Conservation (phyloP, 805 yeast species). For the Pachysolen tannophilus region DNA sequence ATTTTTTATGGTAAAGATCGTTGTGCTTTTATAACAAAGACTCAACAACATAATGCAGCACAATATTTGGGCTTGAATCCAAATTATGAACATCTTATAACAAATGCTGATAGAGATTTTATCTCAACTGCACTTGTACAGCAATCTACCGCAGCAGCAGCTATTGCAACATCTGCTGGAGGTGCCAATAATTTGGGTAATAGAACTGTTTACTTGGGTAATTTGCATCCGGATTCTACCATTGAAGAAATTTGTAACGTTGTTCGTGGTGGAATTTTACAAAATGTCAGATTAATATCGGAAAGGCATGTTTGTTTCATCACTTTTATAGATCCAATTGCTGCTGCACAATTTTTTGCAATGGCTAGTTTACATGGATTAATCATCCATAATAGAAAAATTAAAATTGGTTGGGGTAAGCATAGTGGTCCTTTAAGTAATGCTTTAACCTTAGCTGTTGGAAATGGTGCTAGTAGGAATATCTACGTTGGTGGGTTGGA, state of each 20-base stretch:
- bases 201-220: conserved; percentile 87
- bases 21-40: conserved; percentile 88
- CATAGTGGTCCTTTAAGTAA: conserved; percentile 89
- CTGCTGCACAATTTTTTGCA: conserved; percentile 96
- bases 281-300: conserved; percentile 67
- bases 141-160: conserved; percentile 97
- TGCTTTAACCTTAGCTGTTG: conserved; percentile 80
- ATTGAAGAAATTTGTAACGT: conserved; percentile 94
- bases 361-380: conserved; percentile 87
- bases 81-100: conserved; percentile 73
- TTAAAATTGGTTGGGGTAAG: conserved; percentile 97
- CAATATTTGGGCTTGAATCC: conserved; percentile 89
- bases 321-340: conserved; percentile 92
- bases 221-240: conserved; percentile 79
- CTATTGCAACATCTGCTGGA: conserved; percentile 90
- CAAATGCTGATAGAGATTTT: conserved; percentile 45
- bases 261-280: conserved; percentile 90
- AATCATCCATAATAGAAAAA: conserved; percentile 75
- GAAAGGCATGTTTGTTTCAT: conserved; percentile 92
- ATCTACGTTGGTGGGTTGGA: conserved; percentile 68
- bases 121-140: conserved; percentile 75
- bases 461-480: conserved; percentile 91
- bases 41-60: conserved; percentile 96
- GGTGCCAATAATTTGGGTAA: conserved; percentile 90
- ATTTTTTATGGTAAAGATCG: conserved; percentile 92